A percentile compares a stretch with the other conserved stretches of the same genome.
Conservation (phyloP, 208 protist species). For the Trypanosoma congolense region DNA sequence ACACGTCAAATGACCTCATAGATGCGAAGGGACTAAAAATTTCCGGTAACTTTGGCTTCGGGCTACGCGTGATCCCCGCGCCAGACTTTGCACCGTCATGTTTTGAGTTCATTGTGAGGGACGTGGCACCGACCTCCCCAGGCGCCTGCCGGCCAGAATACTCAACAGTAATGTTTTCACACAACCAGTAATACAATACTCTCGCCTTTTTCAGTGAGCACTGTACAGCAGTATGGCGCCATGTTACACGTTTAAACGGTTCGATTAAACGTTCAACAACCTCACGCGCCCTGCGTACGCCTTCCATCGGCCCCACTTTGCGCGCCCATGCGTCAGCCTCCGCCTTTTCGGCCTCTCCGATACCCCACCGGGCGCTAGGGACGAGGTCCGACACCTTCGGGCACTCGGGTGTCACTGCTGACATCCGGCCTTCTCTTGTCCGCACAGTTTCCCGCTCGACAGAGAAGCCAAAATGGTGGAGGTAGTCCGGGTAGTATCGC, state of each 20-base stretch:
- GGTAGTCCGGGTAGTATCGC: constrained; percentile 68
- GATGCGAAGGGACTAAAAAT: constrained; percentile 10
- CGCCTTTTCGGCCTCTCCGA: constrained; percentile 20
- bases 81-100: constrained; percentile 9
- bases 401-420: not conserved
- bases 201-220: constrained; percentile 56
- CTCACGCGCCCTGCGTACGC: constrained; percentile 16
- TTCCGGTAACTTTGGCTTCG: constrained; percentile 12
- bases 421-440: not conserved
- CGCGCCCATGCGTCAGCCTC: constrained; percentile 37
- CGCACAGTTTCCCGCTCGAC: constrained; percentile 38
- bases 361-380: constrained; percentile 48
- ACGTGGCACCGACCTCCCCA: constrained; percentile 2
- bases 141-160: not conserved
- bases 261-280: constrained; percentile 17
- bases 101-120: constrained; percentile 1
- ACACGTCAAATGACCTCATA: constrained; percentile 19
- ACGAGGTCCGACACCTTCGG: not conserved
- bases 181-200: constrained; percentile 67
- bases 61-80: constrained; percentile 5
- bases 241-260: constrained; percentile 48
- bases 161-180: constrained; percentile 36
- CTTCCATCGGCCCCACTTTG: constrained; percentile 23
- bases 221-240: constrained; percentile 57
- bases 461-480: constrained; percentile 83